Evolutionary conservation across 805 yeast genomes (phyloP).

Genomic region (Ogataea paradorogensis): DNA sequence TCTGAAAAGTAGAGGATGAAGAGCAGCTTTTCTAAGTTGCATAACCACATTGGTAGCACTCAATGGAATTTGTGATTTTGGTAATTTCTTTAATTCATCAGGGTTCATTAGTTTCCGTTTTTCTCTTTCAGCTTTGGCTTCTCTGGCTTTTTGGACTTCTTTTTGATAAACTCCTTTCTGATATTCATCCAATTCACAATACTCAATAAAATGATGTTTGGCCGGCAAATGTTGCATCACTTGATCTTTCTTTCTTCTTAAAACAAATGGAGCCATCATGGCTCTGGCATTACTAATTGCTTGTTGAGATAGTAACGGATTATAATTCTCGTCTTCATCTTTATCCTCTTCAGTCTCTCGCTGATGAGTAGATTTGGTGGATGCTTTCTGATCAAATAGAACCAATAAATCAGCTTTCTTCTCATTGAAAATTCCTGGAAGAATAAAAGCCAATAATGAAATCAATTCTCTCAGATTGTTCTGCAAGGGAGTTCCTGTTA

Average conservation of each 20-base stretch:
- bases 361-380: constrained; percentile 46
- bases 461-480: constrained; percentile 88
- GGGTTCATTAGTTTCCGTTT: constrained; percentile 36
- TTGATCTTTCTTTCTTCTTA: constrained; percentile 88
- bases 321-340: constrained; percentile 46
- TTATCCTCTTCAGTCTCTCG: constrained; percentile 15
- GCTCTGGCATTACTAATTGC: constrained; percentile 91
- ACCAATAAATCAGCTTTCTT: constrained; percentile 78
- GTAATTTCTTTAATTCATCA: constrained; percentile 34
- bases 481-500: constrained; percentile 97
- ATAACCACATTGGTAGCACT: constrained; percentile 71
- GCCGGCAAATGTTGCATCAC: constrained; percentile 86
- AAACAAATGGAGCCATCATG: constrained; percentile 97
- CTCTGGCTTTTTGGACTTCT: constrained; percentile 47
- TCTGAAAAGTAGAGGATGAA: constrained; percentile 88
- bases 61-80: constrained; percentile 22
- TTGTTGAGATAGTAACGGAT: constrained; percentile 84
- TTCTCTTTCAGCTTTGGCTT: constrained; percentile 41
- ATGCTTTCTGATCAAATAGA: constrained; percentile 84
- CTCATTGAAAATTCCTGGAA: constrained; percentile 78
- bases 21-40: constrained; percentile 86
- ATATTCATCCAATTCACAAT: constrained; percentile 57
- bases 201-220: constrained; percentile 60
- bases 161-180: constrained; percentile 61
- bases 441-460: constrained; percentile 84